phyloP scores from a whole-genome alignment of 768 basidiomycete species.

The Phlebiopsis flavidoalba region DNA sequence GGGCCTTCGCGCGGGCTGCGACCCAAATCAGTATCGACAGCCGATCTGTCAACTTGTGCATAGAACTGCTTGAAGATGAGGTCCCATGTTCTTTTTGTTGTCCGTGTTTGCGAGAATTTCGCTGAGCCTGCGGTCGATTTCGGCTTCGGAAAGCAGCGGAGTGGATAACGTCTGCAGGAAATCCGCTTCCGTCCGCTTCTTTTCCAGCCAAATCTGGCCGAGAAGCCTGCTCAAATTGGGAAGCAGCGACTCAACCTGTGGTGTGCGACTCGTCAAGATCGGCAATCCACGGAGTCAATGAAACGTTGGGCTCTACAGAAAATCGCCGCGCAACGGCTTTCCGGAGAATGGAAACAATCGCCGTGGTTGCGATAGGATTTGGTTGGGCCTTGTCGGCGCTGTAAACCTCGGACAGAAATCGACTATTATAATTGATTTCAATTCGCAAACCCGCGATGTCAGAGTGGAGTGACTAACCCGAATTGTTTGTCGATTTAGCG shows the following conservation, averaged over 20 bases:
- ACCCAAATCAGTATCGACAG: constrained; percentile 55
- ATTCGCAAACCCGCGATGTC: background rate
- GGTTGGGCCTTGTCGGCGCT: constrained; percentile 54
- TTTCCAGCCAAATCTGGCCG: constrained; percentile 59
- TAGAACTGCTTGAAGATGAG: constrained; percentile 62
- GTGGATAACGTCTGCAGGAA: constrained; percentile 55
- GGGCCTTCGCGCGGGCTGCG: constrained; percentile 41
- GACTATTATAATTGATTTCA: constrained; percentile 35
- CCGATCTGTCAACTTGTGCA: constrained; percentile 50
- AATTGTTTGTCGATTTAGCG: constrained; percentile 53
- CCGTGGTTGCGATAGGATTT: constrained; percentile 40
- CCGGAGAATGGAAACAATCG: constrained; percentile 47
- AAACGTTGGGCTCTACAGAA: constrained; percentile 28
- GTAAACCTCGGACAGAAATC: constrained; percentile 64
- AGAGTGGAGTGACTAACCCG: constrained; percentile 23
- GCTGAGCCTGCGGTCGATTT: constrained; percentile 48
- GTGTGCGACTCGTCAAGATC: constrained; percentile 5
- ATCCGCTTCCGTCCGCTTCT: constrained; percentile 53
- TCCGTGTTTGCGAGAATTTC: constrained; percentile 33
- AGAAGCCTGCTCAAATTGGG: constrained; percentile 50
- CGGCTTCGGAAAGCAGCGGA: constrained; percentile 48
- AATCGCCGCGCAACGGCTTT: constrained; percentile 59
- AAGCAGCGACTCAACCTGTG: constrained; percentile 55
- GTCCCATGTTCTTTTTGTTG: constrained; percentile 36
- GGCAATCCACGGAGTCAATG: background rate